Conservation (phyloP, 352 stramenopile genomes). For the Pythium periplocum region DNA sequence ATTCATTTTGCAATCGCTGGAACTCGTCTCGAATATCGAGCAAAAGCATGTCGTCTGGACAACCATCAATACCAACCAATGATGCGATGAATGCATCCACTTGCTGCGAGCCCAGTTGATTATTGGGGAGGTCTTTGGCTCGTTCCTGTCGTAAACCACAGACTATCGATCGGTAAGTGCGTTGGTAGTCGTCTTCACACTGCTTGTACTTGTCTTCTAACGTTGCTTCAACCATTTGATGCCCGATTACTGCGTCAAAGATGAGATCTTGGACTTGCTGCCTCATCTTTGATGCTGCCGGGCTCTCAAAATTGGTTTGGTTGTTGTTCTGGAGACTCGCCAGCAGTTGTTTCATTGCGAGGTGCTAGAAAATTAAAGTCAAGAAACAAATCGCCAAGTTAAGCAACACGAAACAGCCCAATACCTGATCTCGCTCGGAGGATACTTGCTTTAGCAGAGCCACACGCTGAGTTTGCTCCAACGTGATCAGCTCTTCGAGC, state of each 20-base stretch:
- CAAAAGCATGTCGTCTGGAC: slow-evolving; percentile 36
- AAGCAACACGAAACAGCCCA: too few species aligned
- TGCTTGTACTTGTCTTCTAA: slow-evolving; percentile 43
- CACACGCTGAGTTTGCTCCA: slow-evolving; percentile 44
- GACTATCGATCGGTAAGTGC: slow-evolving; percentile 27
- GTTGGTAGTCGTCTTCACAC: slow-evolving; percentile 34
- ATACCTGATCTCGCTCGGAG: slow-evolving; percentile 55
- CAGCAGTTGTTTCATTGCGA: slow-evolving; percentile 50
- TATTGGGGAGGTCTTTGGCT: neutral
- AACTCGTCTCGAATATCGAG: slow-evolving; percentile 39
- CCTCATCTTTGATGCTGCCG: slow-evolving; percentile 11
- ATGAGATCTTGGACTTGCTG: slow-evolving; percentile 37
- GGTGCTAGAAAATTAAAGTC: slow-evolving; percentile 17
- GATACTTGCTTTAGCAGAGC: slow-evolving; percentile 46
- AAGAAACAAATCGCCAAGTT: neutral
- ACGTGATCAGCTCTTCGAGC: slow-evolving; percentile 43
- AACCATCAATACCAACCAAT: slow-evolving; percentile 14
- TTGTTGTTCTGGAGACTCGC: slow-evolving; percentile 1
- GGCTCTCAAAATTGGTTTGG: too few species aligned
- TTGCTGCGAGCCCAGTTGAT: neutral
- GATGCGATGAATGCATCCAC: slow-evolving; percentile 7
- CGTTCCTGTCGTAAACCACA: slow-evolving; percentile 13
- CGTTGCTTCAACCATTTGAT: slow-evolving; percentile 56
- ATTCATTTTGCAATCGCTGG: slow-evolving; percentile 15
- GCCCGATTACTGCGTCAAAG: slow-evolving; percentile 65